phyloP scores from a whole-genome alignment of 805 yeast species.

The Cephaloascus albidus region DNA sequence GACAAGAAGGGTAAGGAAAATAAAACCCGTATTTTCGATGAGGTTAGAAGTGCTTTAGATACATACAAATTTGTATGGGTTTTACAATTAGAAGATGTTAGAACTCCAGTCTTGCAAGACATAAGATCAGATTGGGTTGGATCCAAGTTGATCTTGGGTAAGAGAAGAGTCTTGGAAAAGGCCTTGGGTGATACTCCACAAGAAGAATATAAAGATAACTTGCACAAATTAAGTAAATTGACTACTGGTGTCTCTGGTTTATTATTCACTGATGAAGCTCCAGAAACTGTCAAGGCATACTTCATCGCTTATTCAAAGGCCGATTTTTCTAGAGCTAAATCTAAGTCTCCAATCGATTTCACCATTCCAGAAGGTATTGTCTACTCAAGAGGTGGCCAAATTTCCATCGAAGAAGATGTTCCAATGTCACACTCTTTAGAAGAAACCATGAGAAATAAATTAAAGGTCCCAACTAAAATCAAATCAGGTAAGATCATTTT shows the following conservation, averaged over 20 bases:
- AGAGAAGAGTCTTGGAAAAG: slow-evolving; percentile 85
- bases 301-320: slow-evolving; percentile 68
- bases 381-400: slow-evolving; percentile 92
- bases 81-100: slow-evolving; percentile 78
- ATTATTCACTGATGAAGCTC: slow-evolving; percentile 80
- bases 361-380: slow-evolving; percentile 84
- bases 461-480: slow-evolving; percentile 85
- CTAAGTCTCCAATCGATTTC: slow-evolving; percentile 75
- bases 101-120: slow-evolving; percentile 92
- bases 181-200: slow-evolving; percentile 84
- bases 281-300: slow-evolving; percentile 84
- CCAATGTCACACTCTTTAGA: slow-evolving; percentile 96
- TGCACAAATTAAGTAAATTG: slow-evolving; percentile 56
- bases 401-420: slow-evolving; percentile 84
- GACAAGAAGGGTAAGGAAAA: slow-evolving; percentile 93
- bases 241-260: slow-evolving; percentile 80
- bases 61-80: slow-evolving; percentile 75
- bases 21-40: slow-evolving; percentile 86
- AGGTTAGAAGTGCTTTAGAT: slow-evolving; percentile 76
- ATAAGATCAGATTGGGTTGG: slow-evolving; percentile 91
- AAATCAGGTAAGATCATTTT: slow-evolving; percentile 81
- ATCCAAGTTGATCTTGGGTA: slow-evolving; percentile 81
- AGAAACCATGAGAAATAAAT: slow-evolving; percentile 80
- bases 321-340: slow-evolving; percentile 88
- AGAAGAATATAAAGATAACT: slow-evolving; percentile 83